Base-by-base conservation (phyloP, 352 stramenopile genomes). In the Globisporangium orthogonon region DNA sequence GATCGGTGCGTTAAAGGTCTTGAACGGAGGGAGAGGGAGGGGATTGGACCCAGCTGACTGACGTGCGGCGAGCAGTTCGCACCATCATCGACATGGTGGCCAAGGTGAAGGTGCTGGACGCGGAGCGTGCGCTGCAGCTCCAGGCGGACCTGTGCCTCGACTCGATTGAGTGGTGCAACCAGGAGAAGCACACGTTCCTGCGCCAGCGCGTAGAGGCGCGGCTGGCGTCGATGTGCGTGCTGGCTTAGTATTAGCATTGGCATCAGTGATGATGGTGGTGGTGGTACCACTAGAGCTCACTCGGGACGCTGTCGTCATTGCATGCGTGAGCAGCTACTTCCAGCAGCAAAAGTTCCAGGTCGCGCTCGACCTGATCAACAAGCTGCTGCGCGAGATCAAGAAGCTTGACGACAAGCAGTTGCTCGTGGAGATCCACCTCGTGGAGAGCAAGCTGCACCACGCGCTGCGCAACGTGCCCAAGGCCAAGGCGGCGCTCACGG, bases 351-450 rank as follows among this genome's bases (percentile, higher is more conserved):
- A 93, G 66, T 99, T 98, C 67, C 83, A 92, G 50, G 76, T 90
- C 9, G 96, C 97, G 15, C 67, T 99, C 17, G 78, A 95, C 52
- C 73, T 99, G 41, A 93, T 98, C 71, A 97, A 92, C 52, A 82
- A 86, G 62, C 78, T 99, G 31, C 73, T 99, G 29, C 71, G 81
- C 9, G 97, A 99, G 78, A 93, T 99, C 56, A 99, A 99, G 74
- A 98, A 99, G 73, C 81, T 99, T 49, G 97, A 99, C 70, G 97
- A 99, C 78, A 99, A 99, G 78, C 94, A 98, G 67, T 71, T 99
- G 55, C 82, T 99, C 30, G 96, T 99, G 23, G 97, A 99, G 70
- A 98, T 98, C 44, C 97, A 99, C 78, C 73, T 99, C 30, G 87
- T 98, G 29, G 97, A 99, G 75, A 91, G 87, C 51, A 98, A 98